phyloP scores from a whole-genome alignment of 2,329 filamentous ascomycete genomes.

The Cytospora mali region DNA sequence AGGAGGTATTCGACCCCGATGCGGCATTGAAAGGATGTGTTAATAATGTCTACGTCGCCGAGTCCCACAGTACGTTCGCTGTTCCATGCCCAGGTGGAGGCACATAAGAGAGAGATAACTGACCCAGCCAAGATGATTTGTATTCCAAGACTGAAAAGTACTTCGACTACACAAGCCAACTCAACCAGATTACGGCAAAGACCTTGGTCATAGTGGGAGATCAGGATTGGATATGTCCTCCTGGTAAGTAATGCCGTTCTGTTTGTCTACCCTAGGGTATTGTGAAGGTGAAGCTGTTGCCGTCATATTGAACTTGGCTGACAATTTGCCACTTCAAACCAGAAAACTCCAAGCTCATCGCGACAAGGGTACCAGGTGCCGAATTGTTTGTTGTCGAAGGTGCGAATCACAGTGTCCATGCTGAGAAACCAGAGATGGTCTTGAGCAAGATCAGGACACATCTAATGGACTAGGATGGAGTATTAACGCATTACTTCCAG shows the following conservation, averaged over 20 bases:
- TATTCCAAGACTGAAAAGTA: constrained; percentile 42
- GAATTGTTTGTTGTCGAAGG: constrained; percentile 36
- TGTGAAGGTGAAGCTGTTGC: too few relatives aligned
- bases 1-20: constrained; percentile 40
- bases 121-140: constrained; percentile 36
- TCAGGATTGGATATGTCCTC: constrained; percentile 45
- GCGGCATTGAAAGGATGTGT: constrained; percentile 36
- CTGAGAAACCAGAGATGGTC: constrained; percentile 39
- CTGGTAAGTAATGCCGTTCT: constrained; percentile 31
- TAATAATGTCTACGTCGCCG: constrained; percentile 39
- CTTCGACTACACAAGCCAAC: constrained; percentile 40
- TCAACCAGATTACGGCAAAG: constrained; percentile 37
- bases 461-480: not conserved
- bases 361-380: constrained; percentile 33
- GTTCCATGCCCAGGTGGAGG: too few relatives aligned
- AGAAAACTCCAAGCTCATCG: constrained; percentile 40
- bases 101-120: not conserved
- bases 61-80: constrained; percentile 40
- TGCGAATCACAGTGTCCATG: constrained; percentile 42
- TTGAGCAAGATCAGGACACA: constrained; percentile 32
- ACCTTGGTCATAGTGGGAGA: constrained; percentile 43
- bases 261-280: not conserved
- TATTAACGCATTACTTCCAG: not conserved
- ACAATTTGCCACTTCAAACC: not conserved
- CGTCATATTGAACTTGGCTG: not conserved